A percentile compares a stretch with the other conserved stretches of the same genome.
phyloP scores from a whole-genome alignment of 768 basidiomycete genomes.

The Lactarius hatsudake region DNA sequence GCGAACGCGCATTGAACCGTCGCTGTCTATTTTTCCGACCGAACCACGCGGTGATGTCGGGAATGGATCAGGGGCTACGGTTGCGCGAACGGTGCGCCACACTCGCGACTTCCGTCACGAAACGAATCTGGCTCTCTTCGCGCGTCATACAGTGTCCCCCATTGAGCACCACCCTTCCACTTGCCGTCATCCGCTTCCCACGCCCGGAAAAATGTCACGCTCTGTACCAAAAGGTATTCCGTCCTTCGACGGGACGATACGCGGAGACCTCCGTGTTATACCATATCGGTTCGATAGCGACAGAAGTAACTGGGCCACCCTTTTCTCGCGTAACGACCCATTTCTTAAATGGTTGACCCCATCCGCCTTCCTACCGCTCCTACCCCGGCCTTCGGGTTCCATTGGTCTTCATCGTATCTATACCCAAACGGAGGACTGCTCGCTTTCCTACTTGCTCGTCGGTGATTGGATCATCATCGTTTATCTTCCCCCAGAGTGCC shows the following conservation, averaged over 20 bases:
- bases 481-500: constrained; percentile 9
- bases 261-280: background rate
- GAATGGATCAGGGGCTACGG: constrained; percentile 5
- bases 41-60: background rate
- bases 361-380: background rate
- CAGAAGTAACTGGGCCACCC: background rate
- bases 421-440: background rate
- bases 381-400: background rate
- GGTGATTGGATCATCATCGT: constrained; percentile 7
- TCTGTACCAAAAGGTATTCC: background rate
- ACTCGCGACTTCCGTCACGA: background rate
- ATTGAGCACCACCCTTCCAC: background rate
- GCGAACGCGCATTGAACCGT: background rate
- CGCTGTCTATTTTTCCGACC: background rate
- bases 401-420: background rate
- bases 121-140: background rate
- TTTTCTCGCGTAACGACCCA: background rate
- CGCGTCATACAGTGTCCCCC: constrained; percentile 13
- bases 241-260: background rate
- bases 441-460: background rate
- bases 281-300: background rate
- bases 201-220: background rate
- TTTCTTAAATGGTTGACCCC: background rate
- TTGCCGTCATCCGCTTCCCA: constrained; percentile 4
- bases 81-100: background rate